Evolutionary conservation across 2,329 filamentous ascomycete genomes (phyloP).

Genomic region (Pseudopyrenochaeta lycopersici): DNA sequence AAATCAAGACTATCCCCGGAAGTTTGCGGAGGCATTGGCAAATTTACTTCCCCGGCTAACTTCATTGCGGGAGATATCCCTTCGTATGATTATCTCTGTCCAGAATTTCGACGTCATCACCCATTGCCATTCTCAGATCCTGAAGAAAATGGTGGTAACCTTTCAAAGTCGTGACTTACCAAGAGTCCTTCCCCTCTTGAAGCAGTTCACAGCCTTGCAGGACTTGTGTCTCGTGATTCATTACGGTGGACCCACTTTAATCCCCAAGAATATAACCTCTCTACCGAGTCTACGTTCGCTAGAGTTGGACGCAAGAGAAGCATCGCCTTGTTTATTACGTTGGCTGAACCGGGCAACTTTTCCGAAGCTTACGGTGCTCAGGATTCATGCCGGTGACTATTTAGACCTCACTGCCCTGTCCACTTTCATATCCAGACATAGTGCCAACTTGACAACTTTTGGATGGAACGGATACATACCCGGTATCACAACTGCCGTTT

Average conservation of each 20-base stretch:
- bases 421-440: conserved; percentile 1
- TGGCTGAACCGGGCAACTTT: background rate
- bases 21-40: background rate
- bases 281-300: background rate
- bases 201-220: background rate
- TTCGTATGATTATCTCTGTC: background rate
- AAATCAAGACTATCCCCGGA: background rate
- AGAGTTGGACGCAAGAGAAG: no score
- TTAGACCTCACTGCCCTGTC: background rate
- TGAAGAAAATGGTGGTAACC: background rate
- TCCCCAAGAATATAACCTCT: background rate
- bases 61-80: background rate
- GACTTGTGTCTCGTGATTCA: background rate
- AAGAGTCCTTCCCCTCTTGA: background rate
- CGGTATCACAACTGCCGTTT: background rate
- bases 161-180: background rate
- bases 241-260: background rate
- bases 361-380: background rate
- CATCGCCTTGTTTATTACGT: background rate
- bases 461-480: background rate
- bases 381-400: background rate
- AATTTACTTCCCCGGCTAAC: background rate
- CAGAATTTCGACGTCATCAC: background rate
- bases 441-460: background rate
- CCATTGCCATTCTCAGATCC: background rate